Base-by-base conservation (phyloP, 2,329 filamentous ascomycete genomes). In the Ophiostoma australiae region DNA sequence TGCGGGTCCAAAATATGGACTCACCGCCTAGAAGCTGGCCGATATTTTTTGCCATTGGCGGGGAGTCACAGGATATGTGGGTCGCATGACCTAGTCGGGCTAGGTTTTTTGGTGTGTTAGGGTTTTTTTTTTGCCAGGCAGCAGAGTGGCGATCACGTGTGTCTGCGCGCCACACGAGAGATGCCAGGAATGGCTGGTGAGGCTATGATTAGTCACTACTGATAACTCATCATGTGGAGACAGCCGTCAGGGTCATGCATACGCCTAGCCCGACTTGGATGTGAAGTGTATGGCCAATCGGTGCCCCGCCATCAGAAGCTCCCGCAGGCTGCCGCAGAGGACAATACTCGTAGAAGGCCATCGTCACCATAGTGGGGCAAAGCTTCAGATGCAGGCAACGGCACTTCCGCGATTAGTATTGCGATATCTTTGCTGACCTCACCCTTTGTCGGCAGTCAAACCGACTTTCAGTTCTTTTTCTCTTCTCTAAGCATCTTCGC, bases 51-150 rank as follows among this genome's bases (percentile, higher is more conserved):
- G 66, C 66, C 66, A 67, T 67, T 66, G 63, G 63, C 63, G 10
- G 20, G 63, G 15, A 39, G 33, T 35, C 63, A 39, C 20, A 23
- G 35, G 17, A 39, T 39, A 39, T n/a, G 35, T 39, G 63, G 63
- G 8, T 2, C 63, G 1, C 0, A 37, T 39, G 35, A 20, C 63
- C 63, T 39, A 39, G 63, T 66, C 3, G 35, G 63, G 63, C 63
- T 66, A 66, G 35, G 1, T 66, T 66, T 66, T 66, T 66, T 66
- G 35, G 63, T 66, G 63, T 66, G 63, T 66, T 66, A 66, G 63
- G 63, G 63, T 66, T 66, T 66, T 65, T 66, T 66, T 65, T 65
- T 65, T 3, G 17, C 31, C 33, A 65, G 33, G 33, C 31, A 37
- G 63, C 20, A 39, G 37, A 13, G 33, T 27, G 35, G 35, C 1